These are phyloP conservation scores for Oemleria cerasiformis DNA, from an alignment of 306 rosid genomes.

Conservation along the genomic window DNA sequence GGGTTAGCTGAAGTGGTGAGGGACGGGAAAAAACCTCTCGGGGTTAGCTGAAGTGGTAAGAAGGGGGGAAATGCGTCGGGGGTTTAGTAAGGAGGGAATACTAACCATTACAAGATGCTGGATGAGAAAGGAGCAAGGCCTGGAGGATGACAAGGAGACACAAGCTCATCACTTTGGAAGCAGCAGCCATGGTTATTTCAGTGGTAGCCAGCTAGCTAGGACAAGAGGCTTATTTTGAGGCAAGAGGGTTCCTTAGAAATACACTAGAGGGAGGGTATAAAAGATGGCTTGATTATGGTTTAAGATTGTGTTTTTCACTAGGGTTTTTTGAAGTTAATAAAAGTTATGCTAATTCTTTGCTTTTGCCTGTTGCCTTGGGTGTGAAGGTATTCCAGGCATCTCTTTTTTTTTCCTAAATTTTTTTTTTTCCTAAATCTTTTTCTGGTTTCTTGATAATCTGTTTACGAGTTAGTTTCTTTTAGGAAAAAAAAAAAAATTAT, in stretches of 20 bases:
- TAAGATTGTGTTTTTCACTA: background rate
- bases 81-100: no score
- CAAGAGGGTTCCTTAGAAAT: background rate
- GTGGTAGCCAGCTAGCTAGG: background rate
- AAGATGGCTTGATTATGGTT: background rate
- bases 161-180: background rate
- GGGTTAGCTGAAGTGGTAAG: no score
- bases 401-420: no score
- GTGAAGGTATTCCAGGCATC: background rate
- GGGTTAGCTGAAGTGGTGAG: background rate
- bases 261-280: background rate
- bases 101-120: constrained; percentile 7
- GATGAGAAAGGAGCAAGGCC: background rate
- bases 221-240: background rate
- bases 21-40: background rate
- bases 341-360: constrained; percentile 2
- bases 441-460: no score
- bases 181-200: constrained; percentile 1
- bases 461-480: no score
- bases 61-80: no score
- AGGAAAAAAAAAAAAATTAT: no score
- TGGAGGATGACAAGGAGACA: background rate
- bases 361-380: background rate
- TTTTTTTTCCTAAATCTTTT: no score
- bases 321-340: background rate